Percentiles rank a stretch among this genome's conserved stretches.
Evolutionary conservation across 2,329 filamentous ascomycete species (phyloP).

Genomic region (Hypoxylon sp.): DNA sequence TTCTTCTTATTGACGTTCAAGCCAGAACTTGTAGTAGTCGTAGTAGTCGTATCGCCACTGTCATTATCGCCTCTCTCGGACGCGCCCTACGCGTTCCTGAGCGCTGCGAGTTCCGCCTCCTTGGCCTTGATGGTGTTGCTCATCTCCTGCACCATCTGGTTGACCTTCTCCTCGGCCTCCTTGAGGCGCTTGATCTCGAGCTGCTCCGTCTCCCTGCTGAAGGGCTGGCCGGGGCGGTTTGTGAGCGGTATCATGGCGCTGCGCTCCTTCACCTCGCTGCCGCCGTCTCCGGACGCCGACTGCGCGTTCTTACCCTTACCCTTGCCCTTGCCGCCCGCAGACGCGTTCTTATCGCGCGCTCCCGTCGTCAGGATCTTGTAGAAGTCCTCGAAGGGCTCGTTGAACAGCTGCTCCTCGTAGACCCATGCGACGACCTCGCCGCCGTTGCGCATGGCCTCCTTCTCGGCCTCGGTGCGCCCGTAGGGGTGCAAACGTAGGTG

Average conservation of each 20-base stretch:
- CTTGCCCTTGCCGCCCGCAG: conserved; percentile 66
- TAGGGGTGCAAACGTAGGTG: conserved; percentile 93
- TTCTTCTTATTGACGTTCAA: not conserved
- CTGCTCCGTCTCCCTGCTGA: conserved; percentile 79
- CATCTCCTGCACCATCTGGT: conserved; percentile 71
- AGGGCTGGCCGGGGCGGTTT: conserved; percentile 78
- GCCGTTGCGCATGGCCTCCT: conserved; percentile 71
- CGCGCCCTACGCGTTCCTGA: conserved; percentile 64
- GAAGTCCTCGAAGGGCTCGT: conserved; percentile 94
- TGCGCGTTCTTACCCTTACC: conserved; percentile 65
- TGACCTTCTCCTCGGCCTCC: conserved; percentile 75
- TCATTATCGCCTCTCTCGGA: not conserved
- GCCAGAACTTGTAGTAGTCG: too few relatives aligned
- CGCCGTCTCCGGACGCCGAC: conserved; percentile 32
- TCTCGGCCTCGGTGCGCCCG: conserved; percentile 83
- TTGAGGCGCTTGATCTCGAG: conserved; percentile 72
- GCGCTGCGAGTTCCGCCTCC: conserved; percentile 71
- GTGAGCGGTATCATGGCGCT: conserved; percentile 82
- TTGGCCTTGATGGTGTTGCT: conserved; percentile 75
- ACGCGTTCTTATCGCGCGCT: conserved; percentile 67
- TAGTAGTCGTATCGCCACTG: not conserved
- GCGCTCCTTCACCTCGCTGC: conserved; percentile 67
- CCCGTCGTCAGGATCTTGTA: conserved; percentile 88
- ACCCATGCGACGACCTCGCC: conserved; percentile 82
- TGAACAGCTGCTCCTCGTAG: conserved; percentile 96